A percentile compares a stretch with the other conserved stretches of the same genome.
These are phyloP conservation scores for Phaeolepiota aurea DNA, from an alignment of 768 basidiomycete species.

Conservation along the genomic window DNA sequence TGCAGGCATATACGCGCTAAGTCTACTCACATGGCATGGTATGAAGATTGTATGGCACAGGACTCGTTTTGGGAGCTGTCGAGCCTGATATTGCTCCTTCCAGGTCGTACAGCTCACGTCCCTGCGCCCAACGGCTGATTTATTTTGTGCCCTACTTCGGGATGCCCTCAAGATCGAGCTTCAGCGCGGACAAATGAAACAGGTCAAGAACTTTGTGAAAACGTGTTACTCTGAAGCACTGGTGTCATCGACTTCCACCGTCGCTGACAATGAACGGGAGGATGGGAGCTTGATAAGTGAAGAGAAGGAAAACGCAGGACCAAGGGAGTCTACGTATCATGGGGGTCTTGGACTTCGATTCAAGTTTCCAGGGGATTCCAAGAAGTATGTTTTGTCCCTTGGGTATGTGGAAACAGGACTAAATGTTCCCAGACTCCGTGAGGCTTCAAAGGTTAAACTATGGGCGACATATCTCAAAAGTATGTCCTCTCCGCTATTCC, in stretches of 20 bases:
- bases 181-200: slow-evolving; percentile 89
- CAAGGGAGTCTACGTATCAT: slow-evolving; percentile 51
- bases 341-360: slow-evolving; percentile 76
- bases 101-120: slow-evolving; percentile 91
- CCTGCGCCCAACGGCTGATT: slow-evolving; percentile 85
- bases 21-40: slow-evolving; percentile 89
- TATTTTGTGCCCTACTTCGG: slow-evolving; percentile 84
- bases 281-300: slow-evolving; percentile 57
- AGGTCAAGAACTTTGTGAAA: slow-evolving; percentile 82
- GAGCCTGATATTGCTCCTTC: slow-evolving; percentile 4
- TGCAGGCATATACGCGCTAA: slow-evolving; percentile 94
- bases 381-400: slow-evolving; percentile 50
- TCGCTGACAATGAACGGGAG: slow-evolving; percentile 60
- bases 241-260: slow-evolving; percentile 44
- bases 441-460: slow-evolving; percentile 91
- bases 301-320: slow-evolving; percentile 35
- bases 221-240: slow-evolving; percentile 94
- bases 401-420: background rate
- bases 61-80: background rate
- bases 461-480: slow-evolving; percentile 86
- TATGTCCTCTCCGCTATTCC: slow-evolving; percentile 18
- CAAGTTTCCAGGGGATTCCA: slow-evolving; percentile 89
- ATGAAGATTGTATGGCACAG: slow-evolving; percentile 74
- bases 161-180: slow-evolving; percentile 86
- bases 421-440: slow-evolving; percentile 50